Percentiles rank a stretch among this genome's conserved stretches.
Conservation (phyloP, 2,329 filamentous ascomycete species). For the Bipolaris gigantea region DNA sequence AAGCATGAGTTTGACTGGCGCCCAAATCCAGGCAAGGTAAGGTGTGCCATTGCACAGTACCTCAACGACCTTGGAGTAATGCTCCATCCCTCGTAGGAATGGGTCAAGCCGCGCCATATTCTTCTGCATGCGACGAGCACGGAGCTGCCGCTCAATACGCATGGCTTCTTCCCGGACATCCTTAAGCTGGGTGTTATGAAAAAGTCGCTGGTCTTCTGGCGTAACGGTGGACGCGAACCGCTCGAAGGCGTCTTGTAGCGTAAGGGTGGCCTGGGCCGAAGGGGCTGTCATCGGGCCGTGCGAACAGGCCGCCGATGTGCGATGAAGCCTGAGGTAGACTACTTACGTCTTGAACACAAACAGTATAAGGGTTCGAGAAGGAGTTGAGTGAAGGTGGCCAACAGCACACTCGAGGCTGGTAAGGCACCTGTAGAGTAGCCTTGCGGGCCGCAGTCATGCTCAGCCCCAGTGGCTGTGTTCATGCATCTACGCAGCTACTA, state of each 20-base stretch:
- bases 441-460: not conserved
- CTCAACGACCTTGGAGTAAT: slow-evolving; percentile 40
- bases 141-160: slow-evolving; percentile 47
- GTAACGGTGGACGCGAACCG: slow-evolving; percentile 13
- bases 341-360: not conserved
- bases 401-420: not conserved
- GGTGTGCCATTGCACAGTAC: slow-evolving; percentile 52
- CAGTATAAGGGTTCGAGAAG: not conserved
- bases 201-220: slow-evolving; percentile 8
- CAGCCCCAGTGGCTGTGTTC: not conserved
- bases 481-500: no score
- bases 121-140: slow-evolving; percentile 41
- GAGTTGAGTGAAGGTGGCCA: not conserved
- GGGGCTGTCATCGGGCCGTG: slow-evolving; percentile 2
- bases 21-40: slow-evolving; percentile 52
- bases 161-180: slow-evolving; percentile 38
- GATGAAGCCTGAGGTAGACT: not conserved
- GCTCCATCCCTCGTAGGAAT: slow-evolving; percentile 46
- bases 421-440: not conserved
- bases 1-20: slow-evolving; percentile 22
- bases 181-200: slow-evolving; percentile 35
- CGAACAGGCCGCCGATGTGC: not conserved
- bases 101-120: slow-evolving; percentile 51
- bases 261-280: slow-evolving; percentile 10
- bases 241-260: slow-evolving; percentile 14